phyloP scores from a whole-genome alignment of 768 basidiomycete species.

The Jaapia argillacea region DNA sequence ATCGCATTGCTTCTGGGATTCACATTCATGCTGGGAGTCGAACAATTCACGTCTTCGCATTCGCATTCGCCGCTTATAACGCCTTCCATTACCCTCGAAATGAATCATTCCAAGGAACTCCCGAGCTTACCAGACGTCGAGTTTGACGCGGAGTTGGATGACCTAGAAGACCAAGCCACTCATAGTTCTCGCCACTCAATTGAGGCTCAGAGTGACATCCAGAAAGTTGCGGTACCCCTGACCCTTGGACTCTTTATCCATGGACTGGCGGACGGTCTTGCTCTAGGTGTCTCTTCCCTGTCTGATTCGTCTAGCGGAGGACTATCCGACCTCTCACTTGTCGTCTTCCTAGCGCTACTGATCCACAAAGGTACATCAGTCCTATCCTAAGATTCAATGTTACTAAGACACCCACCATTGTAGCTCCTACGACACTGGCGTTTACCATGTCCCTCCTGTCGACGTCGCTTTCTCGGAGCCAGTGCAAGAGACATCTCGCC shows the following conservation, averaged over 20 bases:
- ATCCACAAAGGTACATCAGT: slow-evolving; percentile 73
- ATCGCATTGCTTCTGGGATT: slow-evolving; percentile 56
- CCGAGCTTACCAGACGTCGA: slow-evolving; percentile 24
- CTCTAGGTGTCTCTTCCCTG: slow-evolving; percentile 72
- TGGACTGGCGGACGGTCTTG: slow-evolving; percentile 86
- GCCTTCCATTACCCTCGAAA: neutral
- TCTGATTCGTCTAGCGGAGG: slow-evolving; percentile 17
- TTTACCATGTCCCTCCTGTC: slow-evolving; percentile 80
- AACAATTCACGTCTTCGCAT: slow-evolving; percentile 49
- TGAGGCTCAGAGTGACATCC: slow-evolving; percentile 1
- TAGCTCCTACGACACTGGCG: slow-evolving; percentile 88
- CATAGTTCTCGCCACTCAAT: neutral
- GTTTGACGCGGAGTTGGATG: slow-evolving; percentile 57
- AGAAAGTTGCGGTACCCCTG: slow-evolving; percentile 49
- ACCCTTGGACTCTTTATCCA: slow-evolving; percentile 85
- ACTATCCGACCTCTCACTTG: slow-evolving; percentile 49
- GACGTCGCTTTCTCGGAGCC: slow-evolving; percentile 51
- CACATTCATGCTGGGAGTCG: slow-evolving; percentile 55
- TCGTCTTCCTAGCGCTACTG: slow-evolving; percentile 86
- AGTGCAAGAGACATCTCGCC: slow-evolving; percentile 66
- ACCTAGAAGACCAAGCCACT: slow-evolving; percentile 28
- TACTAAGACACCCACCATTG: neutral
- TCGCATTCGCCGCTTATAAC: slow-evolving; percentile 6
- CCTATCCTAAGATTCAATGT: neutral
- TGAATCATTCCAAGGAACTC: slow-evolving; percentile 12